phyloP scores from a whole-genome alignment of 2,329 filamentous ascomycete genomes.

The Metarhizium guizhouense region DNA sequence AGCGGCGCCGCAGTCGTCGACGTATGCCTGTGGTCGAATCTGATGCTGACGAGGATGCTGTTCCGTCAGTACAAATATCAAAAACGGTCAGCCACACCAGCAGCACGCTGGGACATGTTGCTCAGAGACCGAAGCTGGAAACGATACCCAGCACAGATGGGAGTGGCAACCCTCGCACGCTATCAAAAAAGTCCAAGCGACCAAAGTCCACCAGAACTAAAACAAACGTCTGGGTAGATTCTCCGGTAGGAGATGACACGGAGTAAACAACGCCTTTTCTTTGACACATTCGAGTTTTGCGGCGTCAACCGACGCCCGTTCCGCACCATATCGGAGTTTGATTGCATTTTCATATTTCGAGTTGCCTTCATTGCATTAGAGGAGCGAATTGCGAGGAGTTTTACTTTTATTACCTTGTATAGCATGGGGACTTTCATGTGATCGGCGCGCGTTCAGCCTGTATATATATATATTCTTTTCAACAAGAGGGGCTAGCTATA shows the following conservation, averaged over 20 bases:
- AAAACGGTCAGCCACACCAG: constrained; percentile 18
- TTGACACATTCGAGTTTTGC: background rate
- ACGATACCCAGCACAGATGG: constrained; percentile 36
- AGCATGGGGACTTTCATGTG: background rate
- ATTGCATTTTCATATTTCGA: constrained; percentile 3
- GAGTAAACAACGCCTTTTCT: constrained; percentile 16
- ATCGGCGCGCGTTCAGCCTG: background rate
- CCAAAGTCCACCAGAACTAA: constrained; percentile 20
- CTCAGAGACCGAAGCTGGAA: constrained; percentile 34
- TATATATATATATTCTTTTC: background rate
- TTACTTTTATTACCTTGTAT: constrained; percentile 7
- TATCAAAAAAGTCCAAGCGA: constrained; percentile 21
- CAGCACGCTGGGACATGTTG: constrained; percentile 21
- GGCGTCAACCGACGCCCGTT: background rate
- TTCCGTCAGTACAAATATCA: constrained; percentile 14
- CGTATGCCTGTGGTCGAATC: constrained; percentile 20
- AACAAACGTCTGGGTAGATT: constrained; percentile 17
- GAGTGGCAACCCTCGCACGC: constrained; percentile 16
- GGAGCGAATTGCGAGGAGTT: constrained; percentile 4
- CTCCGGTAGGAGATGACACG: constrained; percentile 28
- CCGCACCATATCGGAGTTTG: constrained; percentile 1
- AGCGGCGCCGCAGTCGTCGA: constrained; percentile 17
- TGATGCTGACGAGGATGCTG: constrained; percentile 25
- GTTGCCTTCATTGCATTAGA: constrained; percentile 9
- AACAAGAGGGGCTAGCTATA: background rate